Conservation (phyloP, 805 yeast species). For the Candida morakotiae region DNA sequence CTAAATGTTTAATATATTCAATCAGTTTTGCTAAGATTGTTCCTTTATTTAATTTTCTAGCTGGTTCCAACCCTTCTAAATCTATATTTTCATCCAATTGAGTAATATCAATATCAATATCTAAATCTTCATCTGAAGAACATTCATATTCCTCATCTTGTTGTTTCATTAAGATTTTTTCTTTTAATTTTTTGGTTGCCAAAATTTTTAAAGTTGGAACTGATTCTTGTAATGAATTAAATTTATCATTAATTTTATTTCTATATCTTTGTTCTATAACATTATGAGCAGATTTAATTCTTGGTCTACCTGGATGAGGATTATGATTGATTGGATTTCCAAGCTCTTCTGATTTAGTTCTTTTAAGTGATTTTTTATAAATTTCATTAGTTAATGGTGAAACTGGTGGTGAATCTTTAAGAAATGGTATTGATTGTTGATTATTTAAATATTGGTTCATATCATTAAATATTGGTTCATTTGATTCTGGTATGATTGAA, state of each 20-base stretch:
- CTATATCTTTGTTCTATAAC: conserved; percentile 41
- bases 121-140: conserved; percentile 10
- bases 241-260: conserved; percentile 40
- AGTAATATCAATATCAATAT: background rate
- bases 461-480: no score
- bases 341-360: background rate
- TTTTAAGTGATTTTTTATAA: background rate
- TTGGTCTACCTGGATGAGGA: conserved; percentile 14
- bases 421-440: no score
- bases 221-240: conserved; percentile 31
- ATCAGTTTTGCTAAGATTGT: conserved; percentile 73
- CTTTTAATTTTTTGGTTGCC: conserved; percentile 19
- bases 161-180: conserved; percentile 10
- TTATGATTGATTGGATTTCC: conserved; percentile 3
- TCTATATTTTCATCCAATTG: conserved; percentile 23
- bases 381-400: conserved; percentile 4
- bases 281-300: conserved; percentile 34
- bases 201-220: conserved; percentile 36
- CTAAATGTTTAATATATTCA: conserved; percentile 73
- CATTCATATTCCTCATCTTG: conserved; percentile 11
- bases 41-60: conserved; percentile 72
- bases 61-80: conserved; percentile 73
- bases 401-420: conserved; percentile 6
- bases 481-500: background rate
- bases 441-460: background rate